phyloP scores from a whole-genome alignment of 306 rosid species.

The Echinosophora koreensis region DNA sequence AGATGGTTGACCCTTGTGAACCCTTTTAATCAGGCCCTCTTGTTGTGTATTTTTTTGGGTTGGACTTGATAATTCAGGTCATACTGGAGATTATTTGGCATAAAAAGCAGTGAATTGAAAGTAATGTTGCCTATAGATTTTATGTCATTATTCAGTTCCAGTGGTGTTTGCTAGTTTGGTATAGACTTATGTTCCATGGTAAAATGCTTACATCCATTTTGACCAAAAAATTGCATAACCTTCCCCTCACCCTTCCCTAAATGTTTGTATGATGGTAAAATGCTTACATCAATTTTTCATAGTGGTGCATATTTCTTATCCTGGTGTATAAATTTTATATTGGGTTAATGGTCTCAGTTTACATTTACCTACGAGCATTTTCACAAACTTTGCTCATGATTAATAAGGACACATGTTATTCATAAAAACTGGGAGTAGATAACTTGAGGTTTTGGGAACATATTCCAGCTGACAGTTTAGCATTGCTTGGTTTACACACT shows the following conservation, averaged over 20 bases:
- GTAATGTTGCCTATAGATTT: neutral
- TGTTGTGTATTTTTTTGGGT: slow-evolving; percentile 22
- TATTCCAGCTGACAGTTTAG: neutral
- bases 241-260: neutral
- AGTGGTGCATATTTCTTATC: neutral
- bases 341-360: neutral
- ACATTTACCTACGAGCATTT: neutral
- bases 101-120: neutral
- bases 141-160: slow-evolving; percentile 5
- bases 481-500: neutral
- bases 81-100: neutral
- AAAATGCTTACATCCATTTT: neutral
- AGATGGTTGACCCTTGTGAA: slow-evolving; percentile 8
- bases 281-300: neutral
- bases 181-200: neutral
- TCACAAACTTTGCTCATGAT: slow-evolving; percentile 14
- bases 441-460: neutral
- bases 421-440: neutral
- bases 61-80: slow-evolving; percentile 9
- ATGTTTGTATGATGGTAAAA: neutral
- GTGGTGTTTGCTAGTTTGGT: slow-evolving; percentile 5
- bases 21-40: slow-evolving; percentile 27
- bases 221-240: neutral
- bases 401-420: neutral
- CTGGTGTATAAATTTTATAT: neutral